Evolutionary conservation across 108 stramenopile species (phyloP).

Genomic region (Skeletonema costatum): DNA sequence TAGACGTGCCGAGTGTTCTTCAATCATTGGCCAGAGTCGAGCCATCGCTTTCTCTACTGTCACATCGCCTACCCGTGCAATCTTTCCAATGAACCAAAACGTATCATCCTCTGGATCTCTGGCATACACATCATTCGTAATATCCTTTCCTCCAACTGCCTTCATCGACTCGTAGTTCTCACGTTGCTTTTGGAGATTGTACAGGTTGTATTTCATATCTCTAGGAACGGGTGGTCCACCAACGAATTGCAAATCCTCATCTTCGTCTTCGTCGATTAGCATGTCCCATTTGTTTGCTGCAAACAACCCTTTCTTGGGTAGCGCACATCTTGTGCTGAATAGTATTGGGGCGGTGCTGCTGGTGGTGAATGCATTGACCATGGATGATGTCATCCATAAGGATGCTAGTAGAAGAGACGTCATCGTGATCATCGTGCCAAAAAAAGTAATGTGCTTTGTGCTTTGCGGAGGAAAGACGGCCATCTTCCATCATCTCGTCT

Average conservation of each 20-base stretch:
- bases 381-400: neutral
- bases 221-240: slow-evolving; percentile 47
- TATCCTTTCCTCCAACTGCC: slow-evolving; percentile 63
- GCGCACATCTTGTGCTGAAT: neutral
- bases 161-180: slow-evolving; percentile 70
- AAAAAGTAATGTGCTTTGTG: too few relatives aligned
- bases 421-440: neutral
- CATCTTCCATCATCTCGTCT: too few relatives aligned
- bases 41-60: slow-evolving; percentile 62
- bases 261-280: slow-evolving; percentile 64
- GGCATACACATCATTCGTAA: slow-evolving; percentile 79
- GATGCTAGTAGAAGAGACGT: neutral
- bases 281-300: slow-evolving; percentile 62
- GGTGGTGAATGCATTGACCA: neutral
- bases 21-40: slow-evolving; percentile 77
- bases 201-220: slow-evolving; percentile 80
- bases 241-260: slow-evolving; percentile 43
- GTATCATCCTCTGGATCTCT: slow-evolving; percentile 59
- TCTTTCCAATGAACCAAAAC: slow-evolving; percentile 87
- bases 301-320: neutral
- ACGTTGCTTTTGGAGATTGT: slow-evolving; percentile 68
- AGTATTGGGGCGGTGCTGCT: neutral
- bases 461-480: too few relatives aligned
- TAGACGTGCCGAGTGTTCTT: slow-evolving; percentile 72
- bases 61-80: slow-evolving; percentile 79